These are phyloP conservation scores for Agapanthus africanus DNA, from an alignment of 106 monocot species.

Conservation along the genomic window DNA sequence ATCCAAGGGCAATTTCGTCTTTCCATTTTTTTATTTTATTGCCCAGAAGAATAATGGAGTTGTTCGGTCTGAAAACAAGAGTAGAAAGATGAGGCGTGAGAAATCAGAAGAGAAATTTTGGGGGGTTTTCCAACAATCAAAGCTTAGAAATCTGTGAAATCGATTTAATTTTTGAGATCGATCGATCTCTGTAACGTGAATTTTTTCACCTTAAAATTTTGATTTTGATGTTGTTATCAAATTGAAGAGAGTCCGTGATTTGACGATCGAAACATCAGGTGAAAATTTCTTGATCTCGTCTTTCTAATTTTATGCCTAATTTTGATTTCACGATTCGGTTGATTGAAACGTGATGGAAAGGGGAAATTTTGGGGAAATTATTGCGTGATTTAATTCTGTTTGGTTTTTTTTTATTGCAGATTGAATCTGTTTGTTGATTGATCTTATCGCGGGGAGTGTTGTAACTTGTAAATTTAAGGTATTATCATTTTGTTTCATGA, in stretches of 20 bases:
- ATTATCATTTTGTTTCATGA: neutral
- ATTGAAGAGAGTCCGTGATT: neutral
- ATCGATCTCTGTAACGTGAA: no score
- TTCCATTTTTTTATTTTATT: no score
- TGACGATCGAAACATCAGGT: neutral
- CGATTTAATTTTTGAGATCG: no score
- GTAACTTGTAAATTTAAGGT: conserved; percentile 6
- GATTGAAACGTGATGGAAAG: neutral
- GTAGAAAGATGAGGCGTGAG: no score
- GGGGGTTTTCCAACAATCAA: no score
- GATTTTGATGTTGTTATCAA: neutral
- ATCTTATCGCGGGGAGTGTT: neutral
- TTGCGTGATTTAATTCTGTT: neutral
- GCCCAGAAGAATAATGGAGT: no score
- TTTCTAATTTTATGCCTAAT: neutral
- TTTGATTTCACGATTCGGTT: neutral
- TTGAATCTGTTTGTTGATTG: conserved; percentile 3
- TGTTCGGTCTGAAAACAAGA: no score
- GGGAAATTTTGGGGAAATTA: neutral
- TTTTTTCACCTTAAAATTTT: neutral
- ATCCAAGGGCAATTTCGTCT: no score
- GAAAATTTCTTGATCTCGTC: neutral
- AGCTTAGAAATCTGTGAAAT: no score
- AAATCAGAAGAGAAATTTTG: no score
- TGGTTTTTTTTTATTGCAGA: neutral